phyloP scores from a whole-genome alignment of 306 rosid species.

The Senna siamea region DNA sequence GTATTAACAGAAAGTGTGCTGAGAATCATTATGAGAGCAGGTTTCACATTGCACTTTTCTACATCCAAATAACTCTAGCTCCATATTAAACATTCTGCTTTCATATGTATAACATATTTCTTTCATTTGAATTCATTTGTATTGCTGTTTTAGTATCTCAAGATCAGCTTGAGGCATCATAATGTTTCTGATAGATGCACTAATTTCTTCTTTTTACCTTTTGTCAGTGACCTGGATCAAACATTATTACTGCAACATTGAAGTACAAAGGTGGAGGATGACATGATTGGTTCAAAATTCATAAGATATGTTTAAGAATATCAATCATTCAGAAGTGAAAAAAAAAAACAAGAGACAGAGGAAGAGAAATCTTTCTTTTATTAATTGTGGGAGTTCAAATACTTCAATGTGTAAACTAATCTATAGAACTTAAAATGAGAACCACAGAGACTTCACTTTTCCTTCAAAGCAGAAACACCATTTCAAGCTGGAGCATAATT shows the following conservation, averaged over 20 bases:
- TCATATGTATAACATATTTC: not conserved
- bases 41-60: not conserved
- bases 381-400: not conserved
- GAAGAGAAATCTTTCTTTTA: too few species aligned
- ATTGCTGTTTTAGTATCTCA: not conserved
- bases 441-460: not conserved
- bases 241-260: not conserved
- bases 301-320: not conserved
- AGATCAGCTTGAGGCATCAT: not conserved
- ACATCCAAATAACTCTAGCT: not conserved
- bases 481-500: not conserved
- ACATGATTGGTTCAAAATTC: not conserved
- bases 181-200: not conserved
- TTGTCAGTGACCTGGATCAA: not conserved
- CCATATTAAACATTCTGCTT: not conserved
- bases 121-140: slow-evolving; percentile 3
- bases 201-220: not conserved
- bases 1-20: slow-evolving; percentile 13
- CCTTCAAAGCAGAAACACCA: slow-evolving; percentile 11
- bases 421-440: not conserved
- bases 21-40: not conserved
- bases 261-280: not conserved
- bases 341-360: too few species aligned
- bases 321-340: not conserved
- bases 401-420: not conserved